Conservation (phyloP, 805 yeast species). For the Wickerhamiella parazyma region DNA sequence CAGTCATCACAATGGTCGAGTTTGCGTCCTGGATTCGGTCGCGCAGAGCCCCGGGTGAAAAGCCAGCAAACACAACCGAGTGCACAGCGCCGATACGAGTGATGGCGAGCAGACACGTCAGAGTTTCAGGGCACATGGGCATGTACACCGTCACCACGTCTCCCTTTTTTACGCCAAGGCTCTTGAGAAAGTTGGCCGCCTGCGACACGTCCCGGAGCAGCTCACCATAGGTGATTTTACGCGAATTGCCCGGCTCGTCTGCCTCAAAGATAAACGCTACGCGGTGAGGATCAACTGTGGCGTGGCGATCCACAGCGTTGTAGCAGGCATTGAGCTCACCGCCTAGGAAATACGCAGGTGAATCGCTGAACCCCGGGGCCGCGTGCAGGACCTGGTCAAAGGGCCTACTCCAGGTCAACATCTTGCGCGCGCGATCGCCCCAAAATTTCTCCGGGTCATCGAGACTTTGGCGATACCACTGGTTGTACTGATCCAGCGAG, state of each 20-base stretch:
- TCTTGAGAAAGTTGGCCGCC: constrained; percentile 53
- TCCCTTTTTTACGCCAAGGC: constrained; percentile 61
- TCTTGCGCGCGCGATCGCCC: constrained; percentile 38
- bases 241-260: constrained; percentile 57
- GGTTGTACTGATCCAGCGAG: constrained; percentile 37
- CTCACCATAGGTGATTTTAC: constrained; percentile 54
- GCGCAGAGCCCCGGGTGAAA: constrained; percentile 54
- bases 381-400: constrained; percentile 28
- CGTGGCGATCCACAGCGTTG: constrained; percentile 76
- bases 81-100: constrained; percentile 73
- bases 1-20: constrained; percentile 59
- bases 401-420: constrained; percentile 40
- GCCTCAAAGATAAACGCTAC: constrained; percentile 69
- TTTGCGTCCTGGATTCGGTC: constrained; percentile 63
- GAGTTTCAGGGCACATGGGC: constrained; percentile 78
- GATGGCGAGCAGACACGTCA: constrained; percentile 63
- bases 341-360: constrained; percentile 59
- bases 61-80: constrained; percentile 78
- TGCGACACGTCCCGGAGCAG: constrained; percentile 55
- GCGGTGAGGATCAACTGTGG: constrained; percentile 54
- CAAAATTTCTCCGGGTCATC: constrained; percentile 42
- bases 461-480: constrained; percentile 42
- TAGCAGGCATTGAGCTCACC: constrained; percentile 71
- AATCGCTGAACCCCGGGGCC: constrained; percentile 21
- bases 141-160: constrained; percentile 77